phyloP scores from a whole-genome alignment of 768 basidiomycete species.

The Phanerochaete sordida region DNA sequence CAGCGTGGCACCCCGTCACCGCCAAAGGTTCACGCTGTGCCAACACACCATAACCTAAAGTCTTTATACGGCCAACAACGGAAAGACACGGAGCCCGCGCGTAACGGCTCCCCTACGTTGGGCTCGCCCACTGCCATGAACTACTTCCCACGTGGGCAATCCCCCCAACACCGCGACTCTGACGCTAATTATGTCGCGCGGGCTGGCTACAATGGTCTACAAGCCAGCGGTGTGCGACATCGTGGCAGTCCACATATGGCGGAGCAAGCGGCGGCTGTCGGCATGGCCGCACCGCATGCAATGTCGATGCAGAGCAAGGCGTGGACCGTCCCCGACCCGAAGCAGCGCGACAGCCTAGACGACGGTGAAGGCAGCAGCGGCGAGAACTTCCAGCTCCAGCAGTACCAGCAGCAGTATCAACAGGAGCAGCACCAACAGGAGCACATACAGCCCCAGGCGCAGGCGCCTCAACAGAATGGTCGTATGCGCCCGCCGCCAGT shows the following conservation, averaged over 20 bases:
- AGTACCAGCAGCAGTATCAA: neutral
- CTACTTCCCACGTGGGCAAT: neutral
- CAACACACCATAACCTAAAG: constrained; percentile 22
- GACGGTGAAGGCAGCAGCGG: neutral
- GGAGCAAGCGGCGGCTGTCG: constrained; percentile 50
- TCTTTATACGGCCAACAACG: constrained; percentile 50
- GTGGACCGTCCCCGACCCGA: constrained; percentile 43
- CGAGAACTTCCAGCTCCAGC: neutral
- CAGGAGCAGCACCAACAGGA: neutral
- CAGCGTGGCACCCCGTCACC: constrained; percentile 49
- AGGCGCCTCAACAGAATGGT: neutral
- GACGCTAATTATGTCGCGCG: neutral
- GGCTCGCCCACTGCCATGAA: constrained; percentile 25
- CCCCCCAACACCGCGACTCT: constrained; percentile 5
- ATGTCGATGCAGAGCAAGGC: constrained; percentile 30
- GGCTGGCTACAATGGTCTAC: neutral
- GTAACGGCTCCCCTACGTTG: constrained; percentile 22
- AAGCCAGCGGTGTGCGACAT: constrained; percentile 28
- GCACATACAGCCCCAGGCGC: neutral
- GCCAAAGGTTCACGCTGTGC: constrained; percentile 29
- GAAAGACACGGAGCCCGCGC: constrained; percentile 75
- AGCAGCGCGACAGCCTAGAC: constrained; percentile 26
- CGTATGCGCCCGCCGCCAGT: constrained; percentile 12
- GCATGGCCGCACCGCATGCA: constrained; percentile 26
- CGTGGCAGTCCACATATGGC: constrained; percentile 66